A percentile compares a stretch with the other conserved stretches of the same genome.
Conservation (phyloP, 306 rosid species). For the Cicer pinnatifidum region DNA sequence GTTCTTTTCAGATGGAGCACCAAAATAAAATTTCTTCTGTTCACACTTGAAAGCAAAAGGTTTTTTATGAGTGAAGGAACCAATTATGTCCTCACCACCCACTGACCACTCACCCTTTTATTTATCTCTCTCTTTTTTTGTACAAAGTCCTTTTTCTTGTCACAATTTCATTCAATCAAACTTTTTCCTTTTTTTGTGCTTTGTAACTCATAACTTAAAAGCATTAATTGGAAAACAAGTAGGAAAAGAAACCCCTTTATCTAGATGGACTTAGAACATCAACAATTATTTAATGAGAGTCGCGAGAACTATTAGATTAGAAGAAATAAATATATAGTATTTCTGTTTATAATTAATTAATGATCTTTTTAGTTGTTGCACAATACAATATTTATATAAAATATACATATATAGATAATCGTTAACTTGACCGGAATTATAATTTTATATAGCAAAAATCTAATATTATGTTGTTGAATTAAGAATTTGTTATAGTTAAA, state of each 20-base stretch:
- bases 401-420: too few species aligned
- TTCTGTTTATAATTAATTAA: too few species aligned
- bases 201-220: neutral
- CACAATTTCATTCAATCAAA: constrained; percentile 13
- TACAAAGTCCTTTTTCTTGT: neutral
- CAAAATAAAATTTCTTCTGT: constrained; percentile 35
- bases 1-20: constrained; percentile 34
- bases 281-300: too few species aligned
- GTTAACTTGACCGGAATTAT: too few species aligned
- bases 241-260: neutral
- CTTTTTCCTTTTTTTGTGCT: constrained; percentile 1
- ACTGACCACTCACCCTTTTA: constrained; percentile 29
- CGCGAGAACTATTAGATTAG: too few species aligned
- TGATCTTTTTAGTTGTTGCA: too few species aligned
- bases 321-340: too few species aligned
- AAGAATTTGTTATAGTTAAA: too few species aligned
- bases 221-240: constrained; percentile 13
- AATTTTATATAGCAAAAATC: too few species aligned
- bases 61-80: neutral
- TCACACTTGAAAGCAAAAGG: constrained; percentile 41
- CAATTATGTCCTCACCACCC: constrained; percentile 14
- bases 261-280: too few species aligned
- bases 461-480: too few species aligned
- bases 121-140: neutral
- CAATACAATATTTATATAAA: too few species aligned